Percentiles rank a stretch among this genome's conserved stretches.
Conservation (phyloP, 805 yeast genomes). For the Candida coleopterorum region DNA sequence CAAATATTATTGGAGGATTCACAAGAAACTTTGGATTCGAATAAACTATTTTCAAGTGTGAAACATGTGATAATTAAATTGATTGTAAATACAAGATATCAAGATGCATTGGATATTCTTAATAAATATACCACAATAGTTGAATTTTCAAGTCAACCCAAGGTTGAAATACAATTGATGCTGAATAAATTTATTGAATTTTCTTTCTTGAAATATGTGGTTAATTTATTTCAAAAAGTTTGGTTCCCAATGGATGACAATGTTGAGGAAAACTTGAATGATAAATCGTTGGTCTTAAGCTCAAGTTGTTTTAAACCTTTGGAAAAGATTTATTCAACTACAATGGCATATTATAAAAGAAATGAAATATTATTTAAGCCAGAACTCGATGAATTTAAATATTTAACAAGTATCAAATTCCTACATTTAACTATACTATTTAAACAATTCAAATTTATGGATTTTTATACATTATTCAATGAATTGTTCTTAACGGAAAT, state of each 20-base stretch:
- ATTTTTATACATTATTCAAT: slow-evolving; percentile 21
- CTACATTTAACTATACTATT: slow-evolving; percentile 19
- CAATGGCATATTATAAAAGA: slow-evolving; percentile 18
- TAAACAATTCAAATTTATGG: slow-evolving; percentile 21
- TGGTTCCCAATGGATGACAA: slow-evolving; percentile 10
- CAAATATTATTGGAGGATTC: neutral
- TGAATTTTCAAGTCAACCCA: slow-evolving; percentile 23
- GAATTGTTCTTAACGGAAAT: slow-evolving; percentile 7
- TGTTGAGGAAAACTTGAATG: neutral
- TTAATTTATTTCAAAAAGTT: slow-evolving; percentile 15
- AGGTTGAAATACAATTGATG: slow-evolving; percentile 15
- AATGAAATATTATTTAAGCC: slow-evolving; percentile 14
- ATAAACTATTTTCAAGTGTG: slow-evolving; percentile 2
- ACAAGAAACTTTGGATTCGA: slow-evolving; percentile 1
- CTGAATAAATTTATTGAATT: slow-evolving; percentile 25
- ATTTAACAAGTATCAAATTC: slow-evolving; percentile 19
- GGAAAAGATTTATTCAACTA: slow-evolving; percentile 18
- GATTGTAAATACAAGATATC: slow-evolving; percentile 17
- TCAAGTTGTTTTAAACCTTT: slow-evolving; percentile 11
- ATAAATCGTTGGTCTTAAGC: slow-evolving; percentile 1
- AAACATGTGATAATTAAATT: slow-evolving; percentile 8
- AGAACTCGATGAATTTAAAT: slow-evolving; percentile 16
- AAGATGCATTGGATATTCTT: slow-evolving; percentile 15
- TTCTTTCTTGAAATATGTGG: slow-evolving; percentile 21
- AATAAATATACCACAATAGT: slow-evolving; percentile 14